These are phyloP conservation scores for Talaromyces funiculosus DNA, from an alignment of 2,329 filamentous ascomycete genomes.

Conservation along the genomic window DNA sequence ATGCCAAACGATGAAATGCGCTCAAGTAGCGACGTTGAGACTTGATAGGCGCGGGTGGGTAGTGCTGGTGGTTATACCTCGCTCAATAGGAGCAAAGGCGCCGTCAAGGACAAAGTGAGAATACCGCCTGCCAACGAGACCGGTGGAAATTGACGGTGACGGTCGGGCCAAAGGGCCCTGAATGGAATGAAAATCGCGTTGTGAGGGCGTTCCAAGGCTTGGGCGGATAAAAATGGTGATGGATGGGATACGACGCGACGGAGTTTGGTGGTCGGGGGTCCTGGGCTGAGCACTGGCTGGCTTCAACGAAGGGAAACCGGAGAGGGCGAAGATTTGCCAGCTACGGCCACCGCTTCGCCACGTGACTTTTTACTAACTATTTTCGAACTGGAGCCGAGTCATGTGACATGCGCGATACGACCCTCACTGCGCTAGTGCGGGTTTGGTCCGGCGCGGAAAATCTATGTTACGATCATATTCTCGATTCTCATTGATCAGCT, in stretches of 20 bases:
- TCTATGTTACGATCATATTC: not conserved
- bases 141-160: conserved; percentile 9
- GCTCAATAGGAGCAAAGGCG: not conserved
- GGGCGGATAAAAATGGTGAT: conserved; percentile 17
- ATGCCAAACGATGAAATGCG: conserved; percentile 11
- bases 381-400: not conserved
- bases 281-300: conserved; percentile 5
- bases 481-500: not conserved
- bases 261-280: conserved; percentile 15
- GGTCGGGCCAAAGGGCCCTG: conserved; percentile 14
- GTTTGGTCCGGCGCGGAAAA: not conserved
- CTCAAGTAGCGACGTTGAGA: not conserved
- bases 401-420: not conserved
- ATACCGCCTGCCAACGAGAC: not conserved
- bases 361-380: conserved; percentile 2
- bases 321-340: conserved; percentile 15
- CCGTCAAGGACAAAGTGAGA: not conserved
- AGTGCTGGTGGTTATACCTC: not conserved
- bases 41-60: not conserved
- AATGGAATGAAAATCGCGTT: conserved; percentile 14
- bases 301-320: conserved; percentile 12
- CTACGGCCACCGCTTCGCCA: not conserved
- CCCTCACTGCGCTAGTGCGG: not conserved
- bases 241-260: conserved; percentile 19
- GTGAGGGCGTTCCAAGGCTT: conserved; percentile 8